Conservation (phyloP, 139 green algal species). For the Chlorella sp. region DNA sequence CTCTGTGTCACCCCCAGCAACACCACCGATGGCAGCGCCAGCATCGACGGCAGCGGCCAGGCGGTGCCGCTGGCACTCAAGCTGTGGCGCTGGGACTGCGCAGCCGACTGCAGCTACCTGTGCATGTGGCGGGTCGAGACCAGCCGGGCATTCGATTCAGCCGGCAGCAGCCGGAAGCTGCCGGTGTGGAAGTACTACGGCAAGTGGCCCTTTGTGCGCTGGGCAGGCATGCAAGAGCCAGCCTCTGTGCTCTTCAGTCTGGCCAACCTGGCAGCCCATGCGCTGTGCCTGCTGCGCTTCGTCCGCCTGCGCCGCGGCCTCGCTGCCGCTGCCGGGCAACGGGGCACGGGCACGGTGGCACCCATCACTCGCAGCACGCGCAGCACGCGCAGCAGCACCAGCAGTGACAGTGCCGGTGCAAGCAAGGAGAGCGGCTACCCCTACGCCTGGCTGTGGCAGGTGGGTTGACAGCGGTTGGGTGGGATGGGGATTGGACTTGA, state of each 20-base stretch:
- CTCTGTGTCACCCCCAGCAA: neutral
- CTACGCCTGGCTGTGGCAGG: constrained; percentile 71
- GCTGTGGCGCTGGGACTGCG: constrained; percentile 59
- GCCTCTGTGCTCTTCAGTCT: constrained; percentile 79
- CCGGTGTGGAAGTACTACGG: constrained; percentile 80
- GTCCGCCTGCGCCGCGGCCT: neutral
- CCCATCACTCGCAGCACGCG: too few relatives aligned
- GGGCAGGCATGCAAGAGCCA: constrained; percentile 80
- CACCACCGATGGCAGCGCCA: neutral
- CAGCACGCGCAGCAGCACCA: neutral
- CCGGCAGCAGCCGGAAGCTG: too few relatives aligned
- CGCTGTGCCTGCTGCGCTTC: constrained; percentile 46
- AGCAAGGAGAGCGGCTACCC: neutral
- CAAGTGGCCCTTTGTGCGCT: constrained; percentile 90
- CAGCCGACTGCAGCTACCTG: constrained; percentile 79
- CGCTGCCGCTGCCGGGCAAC: neutral
- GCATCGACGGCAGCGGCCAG: neutral
- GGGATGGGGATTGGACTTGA: too few relatives aligned
- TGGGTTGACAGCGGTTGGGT: too few relatives aligned
- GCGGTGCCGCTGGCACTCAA: constrained; percentile 22
- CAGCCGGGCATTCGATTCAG: neutral
- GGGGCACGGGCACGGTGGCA: neutral
- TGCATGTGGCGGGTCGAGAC: constrained; percentile 80
- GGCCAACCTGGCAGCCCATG: constrained; percentile 77
- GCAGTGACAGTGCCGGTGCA: neutral